Base-by-base conservation (phyloP, 352 stramenopile genomes). In the Phytophthora niederhauseri region DNA sequence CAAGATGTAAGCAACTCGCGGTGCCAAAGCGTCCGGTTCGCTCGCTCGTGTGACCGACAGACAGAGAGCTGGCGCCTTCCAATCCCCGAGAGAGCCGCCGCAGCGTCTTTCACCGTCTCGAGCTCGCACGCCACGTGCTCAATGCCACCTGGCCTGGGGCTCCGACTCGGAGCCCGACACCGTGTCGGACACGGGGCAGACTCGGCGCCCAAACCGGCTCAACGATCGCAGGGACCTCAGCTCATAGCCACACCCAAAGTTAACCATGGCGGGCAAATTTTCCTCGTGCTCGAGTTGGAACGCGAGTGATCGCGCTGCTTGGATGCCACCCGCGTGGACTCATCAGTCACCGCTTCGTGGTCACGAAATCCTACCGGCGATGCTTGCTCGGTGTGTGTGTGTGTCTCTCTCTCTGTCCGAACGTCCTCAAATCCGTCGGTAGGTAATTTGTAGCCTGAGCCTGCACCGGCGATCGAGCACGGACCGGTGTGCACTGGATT, bases 351-450 rank as follows among this genome's bases (percentile, higher is more conserved):
- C 6, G 19, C 31, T 34, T 34, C 20, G 28, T 17, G 31, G 41
- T 28, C 52, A 41, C 38, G 49, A 52, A 59, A 57, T 68, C 60
- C 66, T 68, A 73, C 65, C 59, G 38, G 61, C 64, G 61, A 59
- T 66, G 64, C 46, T 70, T 4, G 28, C 28, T 31, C 7, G 28
- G 28, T 15, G 54, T 41, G 45, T 19, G 26, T 55, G 20, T 28
- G 24, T 63, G 65, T 14, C 60, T 38, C 54, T 48, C 41, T 48
- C 41, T 48, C 41, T 48, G 41, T 48, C 41, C 41, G 41, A 48
- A 22, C 12, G 38, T 14, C 43, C 11, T 51, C 61, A 22, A 58
- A 68, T 64, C 57, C 52, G 24, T 26, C 24, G 24, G 36, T 59
- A 38, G 15, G 34, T 15, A n/a, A 43, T 17, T 12, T 43, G 34